phyloP scores from a whole-genome alignment of 163 green algal species.

The Scenedesmus sp. region DNA sequence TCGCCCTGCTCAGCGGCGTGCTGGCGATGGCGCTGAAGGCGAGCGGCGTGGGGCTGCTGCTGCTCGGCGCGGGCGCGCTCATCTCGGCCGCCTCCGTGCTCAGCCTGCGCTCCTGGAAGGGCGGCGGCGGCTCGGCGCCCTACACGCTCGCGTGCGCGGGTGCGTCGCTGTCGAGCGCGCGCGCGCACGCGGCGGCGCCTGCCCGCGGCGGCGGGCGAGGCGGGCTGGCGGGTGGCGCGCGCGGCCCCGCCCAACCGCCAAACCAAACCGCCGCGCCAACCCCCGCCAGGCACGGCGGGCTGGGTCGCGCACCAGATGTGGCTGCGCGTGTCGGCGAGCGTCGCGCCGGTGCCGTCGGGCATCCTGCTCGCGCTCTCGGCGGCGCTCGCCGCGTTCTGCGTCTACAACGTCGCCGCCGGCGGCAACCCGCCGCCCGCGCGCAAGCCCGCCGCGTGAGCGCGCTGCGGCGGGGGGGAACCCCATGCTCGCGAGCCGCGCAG shows the following conservation, averaged over 20 bases:
- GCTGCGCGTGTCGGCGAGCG: constrained; percentile 26
- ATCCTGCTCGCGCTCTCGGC: constrained; percentile 58
- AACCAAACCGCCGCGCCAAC: too few relatives aligned
- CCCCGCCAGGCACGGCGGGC: constrained; percentile 30
- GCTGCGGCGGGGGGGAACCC: not conserved
- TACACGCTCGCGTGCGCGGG: constrained; percentile 58
- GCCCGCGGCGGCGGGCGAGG: too few relatives aligned
- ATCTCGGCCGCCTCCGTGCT: constrained; percentile 55
- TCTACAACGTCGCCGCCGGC: constrained; percentile 80
- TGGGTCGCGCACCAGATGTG: constrained; percentile 44
- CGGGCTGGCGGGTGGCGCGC: too few relatives aligned
- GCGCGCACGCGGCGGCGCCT: too few relatives aligned
- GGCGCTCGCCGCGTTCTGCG: constrained; percentile 64
- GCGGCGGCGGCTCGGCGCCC: constrained; percentile 26
- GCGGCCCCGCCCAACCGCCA: too few relatives aligned
- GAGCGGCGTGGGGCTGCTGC: constrained; percentile 30
- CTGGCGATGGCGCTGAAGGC: constrained; percentile 52
- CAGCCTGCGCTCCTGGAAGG: constrained; percentile 65
- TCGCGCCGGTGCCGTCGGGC: constrained; percentile 34
- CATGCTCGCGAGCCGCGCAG: not conserved
- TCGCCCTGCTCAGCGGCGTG: constrained; percentile 59
- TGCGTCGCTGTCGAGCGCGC: not conserved
- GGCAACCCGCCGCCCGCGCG: constrained; percentile 75
- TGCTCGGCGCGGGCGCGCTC: constrained; percentile 42
- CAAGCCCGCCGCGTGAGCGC: constrained; percentile 21